Conservation (phyloP, 768 basidiomycete species). For the Pisolithus microcarpus region DNA sequence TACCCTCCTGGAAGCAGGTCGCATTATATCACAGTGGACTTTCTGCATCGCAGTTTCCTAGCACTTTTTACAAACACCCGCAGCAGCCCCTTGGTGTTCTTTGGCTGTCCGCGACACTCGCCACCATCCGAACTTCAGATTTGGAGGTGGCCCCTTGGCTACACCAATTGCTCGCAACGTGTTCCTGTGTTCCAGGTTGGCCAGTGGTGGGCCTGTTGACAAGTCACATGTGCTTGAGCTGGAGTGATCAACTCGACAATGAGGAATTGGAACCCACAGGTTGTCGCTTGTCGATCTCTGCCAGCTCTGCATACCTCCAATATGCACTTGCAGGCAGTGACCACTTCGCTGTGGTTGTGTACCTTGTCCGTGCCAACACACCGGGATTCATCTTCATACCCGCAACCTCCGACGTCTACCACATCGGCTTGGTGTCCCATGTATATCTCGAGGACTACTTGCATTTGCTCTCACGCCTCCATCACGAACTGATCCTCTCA, state of each 20-base stretch:
- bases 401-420: constrained; percentile 14
- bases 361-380: constrained; percentile 50
- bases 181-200: constrained; percentile 26
- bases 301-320: constrained; percentile 3
- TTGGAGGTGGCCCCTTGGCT: constrained; percentile 38
- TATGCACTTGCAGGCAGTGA: no score
- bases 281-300: constrained; percentile 20
- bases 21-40: constrained; percentile 41
- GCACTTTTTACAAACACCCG: constrained; percentile 30
- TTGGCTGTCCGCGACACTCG: constrained; percentile 20
- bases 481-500: constrained; percentile 35
- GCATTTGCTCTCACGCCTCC: not conserved
- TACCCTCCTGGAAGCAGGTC: constrained; percentile 53
- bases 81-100: constrained; percentile 17
- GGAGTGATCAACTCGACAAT: constrained; percentile 31
- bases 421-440: constrained; percentile 18
- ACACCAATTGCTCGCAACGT: constrained; percentile 41
- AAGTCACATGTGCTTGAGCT: constrained; percentile 13
- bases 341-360: no score
- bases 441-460: not conserved
- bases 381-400: constrained; percentile 42
- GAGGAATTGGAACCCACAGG: constrained; percentile 47
- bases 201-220: constrained; percentile 33
- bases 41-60: constrained; percentile 25
- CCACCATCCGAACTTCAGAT: constrained; percentile 10